Conservation (phyloP, 208 protist species). For the Porcisia hertigi region DNA sequence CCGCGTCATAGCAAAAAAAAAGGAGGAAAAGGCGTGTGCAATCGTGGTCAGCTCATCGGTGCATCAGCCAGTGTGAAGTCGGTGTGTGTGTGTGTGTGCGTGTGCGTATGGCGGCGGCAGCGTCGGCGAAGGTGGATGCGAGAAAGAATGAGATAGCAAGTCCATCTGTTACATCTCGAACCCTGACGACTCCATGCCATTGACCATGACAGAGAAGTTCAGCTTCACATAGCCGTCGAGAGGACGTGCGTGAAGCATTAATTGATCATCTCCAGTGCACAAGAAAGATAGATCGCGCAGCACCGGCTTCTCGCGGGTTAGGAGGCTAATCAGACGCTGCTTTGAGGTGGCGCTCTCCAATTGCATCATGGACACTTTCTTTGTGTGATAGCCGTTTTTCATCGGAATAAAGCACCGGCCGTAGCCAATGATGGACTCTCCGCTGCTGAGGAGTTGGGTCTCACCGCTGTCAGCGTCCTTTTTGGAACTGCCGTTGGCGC, state of each 20-base stretch:
- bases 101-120: not conserved
- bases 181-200: slow-evolving; percentile 71
- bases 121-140: not conserved
- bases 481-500: slow-evolving; percentile 29
- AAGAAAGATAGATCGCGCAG: slow-evolving; percentile 81
- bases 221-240: slow-evolving; percentile 65
- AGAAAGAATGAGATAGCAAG: not conserved
- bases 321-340: slow-evolving; percentile 55
- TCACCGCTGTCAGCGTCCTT: slow-evolving; percentile 36
- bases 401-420: slow-evolving; percentile 83
- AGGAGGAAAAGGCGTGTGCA: slow-evolving; percentile 1
- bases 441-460: slow-evolving; percentile 42
- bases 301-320: slow-evolving; percentile 63
- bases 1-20: not conserved
- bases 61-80: not conserved
- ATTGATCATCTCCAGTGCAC: slow-evolving; percentile 76
- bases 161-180: slow-evolving; percentile 43
- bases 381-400: slow-evolving; percentile 59
- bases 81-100: not conserved
- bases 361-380: slow-evolving; percentile 72
- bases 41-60: not conserved
- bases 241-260: slow-evolving; percentile 66
- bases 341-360: slow-evolving; percentile 66
- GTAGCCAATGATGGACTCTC: slow-evolving; percentile 70
- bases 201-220: slow-evolving; percentile 74